phyloP scores from a whole-genome alignment of 257 asterid genomes.

The Jasminum sambac region DNA sequence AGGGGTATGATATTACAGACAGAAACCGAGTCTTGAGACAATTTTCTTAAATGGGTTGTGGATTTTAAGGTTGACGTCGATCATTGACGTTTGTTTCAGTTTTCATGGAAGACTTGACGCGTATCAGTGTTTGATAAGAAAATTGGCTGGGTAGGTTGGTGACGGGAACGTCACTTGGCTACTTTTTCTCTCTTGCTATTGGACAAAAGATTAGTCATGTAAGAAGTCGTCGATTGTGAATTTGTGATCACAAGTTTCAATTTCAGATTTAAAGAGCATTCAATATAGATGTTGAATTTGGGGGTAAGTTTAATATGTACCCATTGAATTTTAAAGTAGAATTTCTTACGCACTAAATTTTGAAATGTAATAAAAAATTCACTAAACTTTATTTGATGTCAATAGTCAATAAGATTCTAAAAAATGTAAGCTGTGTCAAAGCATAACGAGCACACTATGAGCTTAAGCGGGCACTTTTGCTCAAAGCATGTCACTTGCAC shows the following conservation, averaged over 20 bases:
- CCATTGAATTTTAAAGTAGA: too few species aligned
- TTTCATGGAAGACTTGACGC: not conserved
- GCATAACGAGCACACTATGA: too few species aligned
- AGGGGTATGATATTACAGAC: not conserved
- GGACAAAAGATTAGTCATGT: not conserved
- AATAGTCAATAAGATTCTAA: too few species aligned
- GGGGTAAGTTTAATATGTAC: too few species aligned
- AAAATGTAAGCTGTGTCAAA: too few species aligned
- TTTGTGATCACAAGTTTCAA: not conserved
- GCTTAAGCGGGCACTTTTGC: too few species aligned
- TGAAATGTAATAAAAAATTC: too few species aligned
- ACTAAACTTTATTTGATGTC: too few species aligned
- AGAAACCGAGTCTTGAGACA: not conserved
- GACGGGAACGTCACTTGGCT: not conserved
- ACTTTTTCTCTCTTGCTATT: not conserved
- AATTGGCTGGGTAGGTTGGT: not conserved
- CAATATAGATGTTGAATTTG: not conserved
- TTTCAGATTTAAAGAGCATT: not conserved
- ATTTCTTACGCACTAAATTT: too few species aligned
- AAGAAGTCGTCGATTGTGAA: not conserved
- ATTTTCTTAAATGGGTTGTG: not conserved
- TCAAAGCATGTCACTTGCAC: too few species aligned
- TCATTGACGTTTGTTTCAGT: not conserved
- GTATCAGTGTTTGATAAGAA: not conserved
- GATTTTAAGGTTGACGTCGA: not conserved